phyloP scores from a whole-genome alignment of 2,329 filamentous ascomycete genomes.

The Sclerotiophoma versabilis region DNA sequence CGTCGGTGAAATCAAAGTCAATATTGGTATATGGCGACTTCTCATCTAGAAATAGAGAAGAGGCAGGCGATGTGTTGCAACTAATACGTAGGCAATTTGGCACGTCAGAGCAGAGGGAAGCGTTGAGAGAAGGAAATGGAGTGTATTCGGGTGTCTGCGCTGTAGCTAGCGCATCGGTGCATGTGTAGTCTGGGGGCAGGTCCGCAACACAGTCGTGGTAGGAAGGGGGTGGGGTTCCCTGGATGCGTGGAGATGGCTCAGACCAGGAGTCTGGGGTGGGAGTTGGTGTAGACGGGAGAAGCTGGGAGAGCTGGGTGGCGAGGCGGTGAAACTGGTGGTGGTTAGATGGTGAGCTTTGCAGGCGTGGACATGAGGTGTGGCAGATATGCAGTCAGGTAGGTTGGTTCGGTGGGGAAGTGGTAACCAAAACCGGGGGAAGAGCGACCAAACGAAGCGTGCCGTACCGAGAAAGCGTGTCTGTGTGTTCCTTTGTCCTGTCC shows the following conservation, averaged over 20 bases:
- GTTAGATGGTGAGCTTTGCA: constrained; percentile 31
- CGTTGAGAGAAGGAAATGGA: constrained; percentile 41
- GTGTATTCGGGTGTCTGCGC: constrained; percentile 45
- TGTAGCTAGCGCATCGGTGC: constrained; percentile 50
- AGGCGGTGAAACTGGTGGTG: constrained; percentile 33
- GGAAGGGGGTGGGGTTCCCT: constrained; percentile 47
- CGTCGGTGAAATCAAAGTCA: constrained; percentile 64
- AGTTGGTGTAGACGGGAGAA: constrained; percentile 23
- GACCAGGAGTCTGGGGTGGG: constrained; percentile 38
- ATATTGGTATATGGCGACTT: constrained; percentile 53
- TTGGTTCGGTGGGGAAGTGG: constrained; percentile 19
- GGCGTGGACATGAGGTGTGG: constrained; percentile 11
- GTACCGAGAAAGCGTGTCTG: constrained; percentile 42
- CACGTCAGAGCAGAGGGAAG: constrained; percentile 40
- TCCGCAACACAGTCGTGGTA: constrained; percentile 55
- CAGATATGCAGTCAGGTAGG: constrained; percentile 7
- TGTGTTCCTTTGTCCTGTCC: constrained; percentile 23
- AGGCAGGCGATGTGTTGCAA: constrained; percentile 36
- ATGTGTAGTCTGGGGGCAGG: constrained; percentile 55
- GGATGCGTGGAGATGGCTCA: constrained; percentile 22
- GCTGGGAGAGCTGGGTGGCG: constrained; percentile 25
- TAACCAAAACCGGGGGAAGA: constrained; percentile 29
- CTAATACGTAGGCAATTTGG: constrained; percentile 40
- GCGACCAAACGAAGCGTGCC: constrained; percentile 34
- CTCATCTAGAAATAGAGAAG: constrained; percentile 41